Percentiles rank a stretch among this genome's conserved stretches.
phyloP scores from a whole-genome alignment of 345 rosid species.

The Turnera subulata region DNA sequence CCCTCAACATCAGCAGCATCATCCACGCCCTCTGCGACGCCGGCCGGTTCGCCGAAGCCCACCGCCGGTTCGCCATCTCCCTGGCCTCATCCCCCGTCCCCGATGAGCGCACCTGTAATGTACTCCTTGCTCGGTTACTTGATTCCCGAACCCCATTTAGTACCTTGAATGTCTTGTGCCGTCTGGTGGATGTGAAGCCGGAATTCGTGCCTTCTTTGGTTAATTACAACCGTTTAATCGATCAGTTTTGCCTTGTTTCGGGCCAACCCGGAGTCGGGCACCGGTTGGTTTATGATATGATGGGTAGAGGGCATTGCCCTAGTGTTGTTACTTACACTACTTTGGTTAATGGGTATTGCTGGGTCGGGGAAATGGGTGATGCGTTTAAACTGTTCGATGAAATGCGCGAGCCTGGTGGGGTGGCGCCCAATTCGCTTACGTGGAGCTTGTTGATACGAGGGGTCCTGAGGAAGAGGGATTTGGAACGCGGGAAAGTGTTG shows the following conservation, averaged over 20 bases:
- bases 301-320: conserved; percentile 54
- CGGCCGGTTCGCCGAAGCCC: conserved; percentile 60
- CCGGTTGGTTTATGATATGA: conserved; percentile 55
- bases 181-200: conserved; percentile 45
- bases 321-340: conserved; percentile 70
- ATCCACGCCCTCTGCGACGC: conserved; percentile 68
- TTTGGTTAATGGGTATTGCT: conserved; percentile 52
- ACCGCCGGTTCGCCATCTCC: conserved; percentile 40
- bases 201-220: conserved; percentile 63
- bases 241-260: conserved; percentile 48
- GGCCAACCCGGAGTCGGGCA: conserved; percentile 44
- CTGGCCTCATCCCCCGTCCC: conserved; percentile 48
- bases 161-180: conserved; percentile 37
- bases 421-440: conserved; percentile 54
- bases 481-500: conserved; percentile 36
- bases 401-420: conserved; percentile 51
- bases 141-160: conserved; percentile 45
- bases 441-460: conserved; percentile 61
- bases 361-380: conserved; percentile 29
- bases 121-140: conserved; percentile 62
- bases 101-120: conserved; percentile 70
- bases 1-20: conserved; percentile 63
- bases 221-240: conserved; percentile 69
- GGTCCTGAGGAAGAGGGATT: conserved; percentile 42
- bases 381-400: conserved; percentile 70